Evolutionary conservation across 2,329 filamentous ascomycete genomes (phyloP), one percentile per base, ranked within the genome.

Genomic region (Alternaria sp.): DNA sequence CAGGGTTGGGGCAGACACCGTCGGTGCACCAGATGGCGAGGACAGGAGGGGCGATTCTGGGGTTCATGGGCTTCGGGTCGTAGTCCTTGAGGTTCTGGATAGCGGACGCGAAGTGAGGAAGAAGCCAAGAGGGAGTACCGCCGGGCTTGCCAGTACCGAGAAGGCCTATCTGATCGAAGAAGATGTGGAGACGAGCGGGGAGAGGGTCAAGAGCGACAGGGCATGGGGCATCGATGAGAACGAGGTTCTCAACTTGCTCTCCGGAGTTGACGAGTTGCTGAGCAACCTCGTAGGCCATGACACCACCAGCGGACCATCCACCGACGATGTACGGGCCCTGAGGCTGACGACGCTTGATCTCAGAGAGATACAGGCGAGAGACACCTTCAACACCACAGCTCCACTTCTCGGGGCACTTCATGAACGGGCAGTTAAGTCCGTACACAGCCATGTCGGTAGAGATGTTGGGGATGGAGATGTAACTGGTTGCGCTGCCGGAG

Each of bases 1-100:
- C 85, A 6, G 89, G 87, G 59, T 86, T 82, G 67, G 89, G 86
- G 82, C 90, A 92, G 5, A 93, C 89, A 65, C 91, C 91, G 62
- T 93, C 90, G 66, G 89, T 87, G 73, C 89, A 91, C 88, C 90
- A 93, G 69, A 93, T 88, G 43, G 88, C 83, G 67, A 86, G 87
- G 4, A 89, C 87, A 21, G 86, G 85, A 43, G 90, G 89, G 43
- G 86, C 87, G 65, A 83, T 85, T 8, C 83, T 84, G 50, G 84
- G 82, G 36, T 89, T 83, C 73, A 91, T 88, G 4, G 87, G 87
- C 69, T 85, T 84, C 7, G 90, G 88, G 12, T 88, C 86, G 79
- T 93, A 93, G 74, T 87, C 88, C 71, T 89, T 89, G 28, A 93
- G 82, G 15, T 89, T 89, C 53, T 85, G 84, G 58, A 93, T 89